These are phyloP conservation scores for Lasiosphaeria miniovina DNA, from an alignment of 495 filamentous ascomycete genomes.

Conservation along the genomic window DNA sequence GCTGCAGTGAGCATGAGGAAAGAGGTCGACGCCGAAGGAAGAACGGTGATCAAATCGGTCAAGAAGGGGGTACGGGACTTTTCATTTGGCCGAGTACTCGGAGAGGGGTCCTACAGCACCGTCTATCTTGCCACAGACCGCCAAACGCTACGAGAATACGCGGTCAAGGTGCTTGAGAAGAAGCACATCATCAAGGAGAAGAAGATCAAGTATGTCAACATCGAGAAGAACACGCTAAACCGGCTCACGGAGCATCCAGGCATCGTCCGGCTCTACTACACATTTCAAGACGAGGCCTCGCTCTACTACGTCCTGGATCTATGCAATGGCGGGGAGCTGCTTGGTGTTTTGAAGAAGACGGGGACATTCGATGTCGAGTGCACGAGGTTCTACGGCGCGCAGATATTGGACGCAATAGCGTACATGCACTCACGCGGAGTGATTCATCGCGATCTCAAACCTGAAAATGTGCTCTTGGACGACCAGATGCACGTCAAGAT, in stretches of 20 bases:
- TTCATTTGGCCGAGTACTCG: constrained; percentile 84
- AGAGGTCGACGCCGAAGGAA: constrained; percentile 80
- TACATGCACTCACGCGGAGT: constrained; percentile 97
- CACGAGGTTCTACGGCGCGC: constrained; percentile 88
- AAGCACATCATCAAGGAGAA: constrained; percentile 99
- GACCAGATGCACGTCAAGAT: constrained; percentile 97
- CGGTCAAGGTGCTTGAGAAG: constrained; percentile 98
- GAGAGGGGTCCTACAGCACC: constrained; percentile 97
- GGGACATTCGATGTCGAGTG: constrained; percentile 95
- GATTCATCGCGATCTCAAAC: constrained; percentile 96
- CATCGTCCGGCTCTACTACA: constrained; percentile 96
- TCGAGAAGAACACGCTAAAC: constrained; percentile 98
- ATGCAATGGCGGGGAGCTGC: constrained; percentile 85
- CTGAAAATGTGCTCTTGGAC: constrained; percentile 94
- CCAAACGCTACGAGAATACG: constrained; percentile 93
- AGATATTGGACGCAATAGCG: constrained; percentile 94
- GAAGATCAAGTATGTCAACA: constrained; percentile 99
- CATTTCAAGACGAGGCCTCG: constrained; percentile 94
- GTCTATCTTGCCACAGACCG: constrained; percentile 93
- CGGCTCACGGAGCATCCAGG: constrained; percentile 94
- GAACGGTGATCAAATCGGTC: constrained; percentile 73
- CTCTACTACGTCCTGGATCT: constrained; percentile 97
- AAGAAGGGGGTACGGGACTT: constrained; percentile 99
- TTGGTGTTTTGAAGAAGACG: constrained; percentile 91
- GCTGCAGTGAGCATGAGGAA: constrained; percentile 75